phyloP scores from a whole-genome alignment of 179 eudicot genomes.

The Camellia oleifera region DNA sequence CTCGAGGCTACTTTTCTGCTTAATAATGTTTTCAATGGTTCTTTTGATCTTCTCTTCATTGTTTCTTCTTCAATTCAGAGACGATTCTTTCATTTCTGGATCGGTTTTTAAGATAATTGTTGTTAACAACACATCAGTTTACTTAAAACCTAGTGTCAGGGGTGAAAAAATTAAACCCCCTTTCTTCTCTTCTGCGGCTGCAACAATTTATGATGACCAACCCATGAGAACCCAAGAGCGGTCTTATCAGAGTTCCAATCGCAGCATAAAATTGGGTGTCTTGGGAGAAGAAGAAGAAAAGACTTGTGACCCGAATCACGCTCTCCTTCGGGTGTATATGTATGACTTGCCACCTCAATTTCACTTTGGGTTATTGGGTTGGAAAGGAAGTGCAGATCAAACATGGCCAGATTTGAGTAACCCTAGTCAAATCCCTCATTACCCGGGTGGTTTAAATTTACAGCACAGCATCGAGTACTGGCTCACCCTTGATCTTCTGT shows the following conservation, averaged over 20 bases:
- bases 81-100: conserved; percentile 38
- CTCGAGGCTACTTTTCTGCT: conserved; percentile 51
- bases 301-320: conserved; percentile 37
- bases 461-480: conserved; percentile 96
- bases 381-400: conserved; percentile 50
- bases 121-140: conserved; percentile 26
- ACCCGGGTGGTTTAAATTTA: conserved; percentile 93
- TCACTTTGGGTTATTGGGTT: conserved; percentile 85
- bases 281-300: conserved; percentile 10
- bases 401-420: conserved; percentile 73
- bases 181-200: conserved; percentile 18
- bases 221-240: conserved; percentile 12
- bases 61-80: conserved; percentile 48
- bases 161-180: conserved; percentile 3
- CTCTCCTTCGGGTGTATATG: conserved; percentile 79
- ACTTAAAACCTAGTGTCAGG: conserved; percentile 17
- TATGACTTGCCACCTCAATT: conserved; percentile 81
- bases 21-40: conserved; percentile 46
- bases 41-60: conserved; percentile 51
- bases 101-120: conserved; percentile 43
- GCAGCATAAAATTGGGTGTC: conserved; percentile 7
- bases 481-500: conserved; percentile 96
- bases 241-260: conserved; percentile 12
- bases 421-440: conserved; percentile 49
- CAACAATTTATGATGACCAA: conserved; percentile 9